These are phyloP conservation scores for Sarocladiaceae sp. DNA, from an alignment of 2,329 filamentous ascomycete genomes.

Conservation along the genomic window DNA sequence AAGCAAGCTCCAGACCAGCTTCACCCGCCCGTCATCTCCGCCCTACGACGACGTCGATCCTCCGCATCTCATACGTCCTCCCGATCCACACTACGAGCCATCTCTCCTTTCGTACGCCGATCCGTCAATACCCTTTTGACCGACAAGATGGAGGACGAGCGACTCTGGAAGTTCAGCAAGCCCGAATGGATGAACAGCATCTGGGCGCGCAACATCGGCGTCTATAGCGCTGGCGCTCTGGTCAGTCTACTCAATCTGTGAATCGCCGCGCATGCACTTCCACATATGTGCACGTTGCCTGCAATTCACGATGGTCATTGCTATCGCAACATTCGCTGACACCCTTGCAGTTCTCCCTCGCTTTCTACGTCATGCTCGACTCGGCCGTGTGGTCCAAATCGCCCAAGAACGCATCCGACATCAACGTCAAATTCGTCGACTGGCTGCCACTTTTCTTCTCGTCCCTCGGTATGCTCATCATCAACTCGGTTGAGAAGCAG, in stretches of 20 bases:
- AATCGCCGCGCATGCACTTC: no score
- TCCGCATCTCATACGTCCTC: background rate
- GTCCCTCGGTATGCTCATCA: conserved; percentile 65
- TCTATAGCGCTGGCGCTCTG: conserved; percentile 59
- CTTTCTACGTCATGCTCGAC: conserved; percentile 66
- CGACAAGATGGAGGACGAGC: conserved; percentile 55
- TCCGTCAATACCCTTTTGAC: background rate
- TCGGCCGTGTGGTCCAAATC: conserved; percentile 64
- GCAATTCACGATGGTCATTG: no score
- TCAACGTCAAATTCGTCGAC: conserved; percentile 64
- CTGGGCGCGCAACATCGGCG: conserved; percentile 59
- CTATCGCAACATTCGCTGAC: no score
- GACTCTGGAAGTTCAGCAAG: conserved; percentile 63
- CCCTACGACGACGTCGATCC: background rate
- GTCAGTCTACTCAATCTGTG: conserved; percentile 50
- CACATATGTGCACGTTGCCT: no score
- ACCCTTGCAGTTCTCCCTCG: conserved; percentile 56
- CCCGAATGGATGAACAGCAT: conserved; percentile 64
- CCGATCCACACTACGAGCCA: background rate
- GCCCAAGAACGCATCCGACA: conserved; percentile 51
- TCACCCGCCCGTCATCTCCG: conserved; percentile 6
- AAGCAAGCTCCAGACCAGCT: conserved; percentile 6
- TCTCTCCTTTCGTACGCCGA: background rate
- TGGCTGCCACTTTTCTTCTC: conserved; percentile 67
- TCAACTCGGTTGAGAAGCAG: conserved; percentile 66